Evolutionary conservation across 129 eudicot genomes (phyloP), one percentile per base, ranked within the genome.

Genomic region (Glebionis coronaria): DNA sequence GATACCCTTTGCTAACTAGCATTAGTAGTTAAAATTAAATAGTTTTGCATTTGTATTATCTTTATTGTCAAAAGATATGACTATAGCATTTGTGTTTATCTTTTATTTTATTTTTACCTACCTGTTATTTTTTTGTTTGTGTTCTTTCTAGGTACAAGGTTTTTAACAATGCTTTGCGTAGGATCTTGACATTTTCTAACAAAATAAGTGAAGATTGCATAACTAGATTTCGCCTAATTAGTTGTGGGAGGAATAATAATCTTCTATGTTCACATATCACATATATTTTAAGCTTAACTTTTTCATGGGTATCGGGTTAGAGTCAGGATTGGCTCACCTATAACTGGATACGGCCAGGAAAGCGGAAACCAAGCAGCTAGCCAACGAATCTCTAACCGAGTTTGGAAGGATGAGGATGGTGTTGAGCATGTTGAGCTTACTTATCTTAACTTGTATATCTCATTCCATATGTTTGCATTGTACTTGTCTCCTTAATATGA

Each of bases 281-380:
- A 23, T 23, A 23, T 35, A 35, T 7, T 35, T 35, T 19, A 52
- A 51, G 20, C 59, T 27, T 13, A 13, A 2, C 31, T 31, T 66
- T 3, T 20, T 21, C 3, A 21, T 7, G 40, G 11, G 20, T 29
- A 65, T 61, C 80, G 87, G 97, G 95, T 91, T 58, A 80, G 79
- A 61, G 91, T 88, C 9, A 83, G 96, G 67, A 85, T 91, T 63
- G 97, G 97, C 16, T 77, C 93, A 46, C 97, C 97, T 10, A 76
- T 91, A 16, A 91, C 94, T 4, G 98, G 98, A 64, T 92, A 88
- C 35, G 98, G 98, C 35, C 95, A 91, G 75, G 95, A 88, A 63
- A 83, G 87, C 47, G 82, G 95, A 69, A 92, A 92, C 68, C 91
- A 96, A 63, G 95, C 95, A 11, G 96, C 96, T 44, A 91, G 95